Base-by-base conservation (phyloP, 129 eudicot genomes). In the Artemisia argyi region DNA sequence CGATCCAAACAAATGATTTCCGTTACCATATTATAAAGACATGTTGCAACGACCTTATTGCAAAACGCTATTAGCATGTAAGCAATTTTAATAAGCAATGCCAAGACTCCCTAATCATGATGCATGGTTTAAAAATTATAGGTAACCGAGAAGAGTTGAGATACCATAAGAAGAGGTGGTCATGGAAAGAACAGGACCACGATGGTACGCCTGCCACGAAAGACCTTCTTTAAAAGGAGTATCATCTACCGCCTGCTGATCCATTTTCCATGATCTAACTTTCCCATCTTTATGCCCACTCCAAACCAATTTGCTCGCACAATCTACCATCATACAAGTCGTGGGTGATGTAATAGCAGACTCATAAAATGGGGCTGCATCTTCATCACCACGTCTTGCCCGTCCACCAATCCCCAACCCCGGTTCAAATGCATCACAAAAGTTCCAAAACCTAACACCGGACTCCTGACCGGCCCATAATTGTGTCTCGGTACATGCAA, bases 221-320 rank as follows among this genome's bases (percentile, higher is more conserved):
- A 95, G 86, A 3, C 97, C 87, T 82, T 95, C 99, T 75, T 81
- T 84, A 62, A 95, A 85, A 30, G 85, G 74, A 5, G 62, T 16
- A 35, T 84, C 96, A 65, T 79, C 88, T 10, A 69, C 35, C 15
- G 78, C 44, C 47, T 82, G 46, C 73, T 82, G 96, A 67, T 90
- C 97, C 94, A 84, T 95, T 72, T 68, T 88, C 99, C 99, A 95
- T 0, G 97, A 86, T 76, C 96, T 80, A 72, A 95, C 78, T 61
- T 85, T 95, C 6, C 99, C 99, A 80, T 95, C 99, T 73, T 95
- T 95, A 42, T 95, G 99, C 9, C 99, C 99, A 67, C 94, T 90
- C 99, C 97, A 90, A 19, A 95, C 90, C 83, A 91, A 65, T 62
- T 85, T 90, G 73, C 85, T 78, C 54, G 88, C 99, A 17, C 60